Percentiles rank a stretch among this genome's conserved stretches.
These are phyloP conservation scores for Saccharomyces hybrid DNA, from an alignment of 1,139 yeast species.

Conservation along the genomic window DNA sequence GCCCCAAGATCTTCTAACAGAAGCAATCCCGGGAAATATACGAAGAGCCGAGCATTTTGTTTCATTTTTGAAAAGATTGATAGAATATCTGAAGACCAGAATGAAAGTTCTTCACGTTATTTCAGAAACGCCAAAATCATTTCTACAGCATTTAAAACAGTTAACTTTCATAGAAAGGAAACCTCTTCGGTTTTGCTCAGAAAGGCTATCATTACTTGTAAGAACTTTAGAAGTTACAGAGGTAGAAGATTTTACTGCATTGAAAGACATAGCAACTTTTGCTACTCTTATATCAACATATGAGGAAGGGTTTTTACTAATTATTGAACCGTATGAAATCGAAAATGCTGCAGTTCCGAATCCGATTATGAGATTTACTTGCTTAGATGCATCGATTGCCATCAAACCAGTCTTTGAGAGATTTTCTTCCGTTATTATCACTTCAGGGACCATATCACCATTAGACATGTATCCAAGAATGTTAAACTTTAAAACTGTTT, in stretches of 20 bases:
- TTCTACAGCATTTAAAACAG: conserved; percentile 86
- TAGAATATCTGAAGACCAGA: conserved; percentile 90
- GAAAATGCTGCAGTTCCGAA: conserved; percentile 97
- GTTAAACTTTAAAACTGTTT: conserved; percentile 89
- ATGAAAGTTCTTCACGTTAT: conserved; percentile 97
- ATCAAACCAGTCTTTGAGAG: conserved; percentile 94
- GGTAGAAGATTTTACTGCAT: conserved; percentile 85
- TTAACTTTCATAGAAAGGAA: conserved; percentile 86
- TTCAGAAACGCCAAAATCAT: conserved; percentile 92
- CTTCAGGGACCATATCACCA: conserved; percentile 97
- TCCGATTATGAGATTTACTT: conserved; percentile 89
- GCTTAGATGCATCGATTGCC: conserved; percentile 96
- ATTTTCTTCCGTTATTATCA: conserved; percentile 88
- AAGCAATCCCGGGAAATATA: conserved; percentile 95
- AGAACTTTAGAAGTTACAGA: conserved; percentile 82
- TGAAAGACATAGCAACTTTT: conserved; percentile 93
- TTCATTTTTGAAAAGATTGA: conserved; percentile 82
- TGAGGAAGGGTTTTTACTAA: conserved; percentile 85
- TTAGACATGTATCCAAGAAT: conserved; percentile 97
- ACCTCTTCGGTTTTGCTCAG: conserved; percentile 88
- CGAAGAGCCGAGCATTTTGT: conserved; percentile 95
- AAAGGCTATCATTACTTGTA: conserved; percentile 77
- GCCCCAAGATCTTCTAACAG: conserved; percentile 77
- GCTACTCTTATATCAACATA: conserved; percentile 94
- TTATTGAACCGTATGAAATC: conserved; percentile 91